Conservation (phyloP, 1,139 yeast species). For the Blastobotrys buckinghamii region DNA sequence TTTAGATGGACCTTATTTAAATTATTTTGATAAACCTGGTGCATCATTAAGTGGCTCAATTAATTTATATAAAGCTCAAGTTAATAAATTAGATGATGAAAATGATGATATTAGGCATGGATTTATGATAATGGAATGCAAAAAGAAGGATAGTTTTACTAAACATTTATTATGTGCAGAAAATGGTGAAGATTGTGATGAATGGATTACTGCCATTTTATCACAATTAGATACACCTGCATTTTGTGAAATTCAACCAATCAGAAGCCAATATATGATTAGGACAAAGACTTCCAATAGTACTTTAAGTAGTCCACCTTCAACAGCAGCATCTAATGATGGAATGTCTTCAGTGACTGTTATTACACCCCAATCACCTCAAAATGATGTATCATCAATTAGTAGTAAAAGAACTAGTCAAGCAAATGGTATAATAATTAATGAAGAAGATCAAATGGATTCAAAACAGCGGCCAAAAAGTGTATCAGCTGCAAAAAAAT, state of each 20-base stretch:
- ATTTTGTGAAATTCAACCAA: slow-evolving; percentile 8
- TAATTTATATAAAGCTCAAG: slow-evolving; percentile 51
- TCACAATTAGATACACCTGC: slow-evolving; percentile 34
- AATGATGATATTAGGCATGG: slow-evolving; percentile 68
- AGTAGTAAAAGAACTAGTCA: neutral
- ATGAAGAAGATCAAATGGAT: neutral
- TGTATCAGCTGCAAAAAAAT: slow-evolving; percentile 1
- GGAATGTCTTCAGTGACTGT: slow-evolving; percentile 9
- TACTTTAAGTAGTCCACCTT: neutral
- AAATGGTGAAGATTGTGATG: slow-evolving; percentile 70
- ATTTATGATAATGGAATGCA: slow-evolving; percentile 61
- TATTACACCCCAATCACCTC: slow-evolving; percentile 5
- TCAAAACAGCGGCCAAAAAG: slow-evolving; percentile 4
- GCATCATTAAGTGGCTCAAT: slow-evolving; percentile 56
- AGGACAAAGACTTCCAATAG: neutral
- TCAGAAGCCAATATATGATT: neutral
- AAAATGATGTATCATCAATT: neutral
- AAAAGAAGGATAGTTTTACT: slow-evolving; percentile 45
- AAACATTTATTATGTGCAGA: slow-evolving; percentile 81
- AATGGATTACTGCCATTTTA: slow-evolving; percentile 62
- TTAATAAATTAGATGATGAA: slow-evolving; percentile 49
- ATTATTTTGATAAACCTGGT: slow-evolving; percentile 55
- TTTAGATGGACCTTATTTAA: slow-evolving; percentile 58
- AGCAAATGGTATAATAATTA: neutral
- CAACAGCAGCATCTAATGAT: neutral